Percentiles rank a stretch among this genome's conserved stretches.
phyloP scores from a whole-genome alignment of 2,329 filamentous ascomycete species.

The Periconia digitata region DNA sequence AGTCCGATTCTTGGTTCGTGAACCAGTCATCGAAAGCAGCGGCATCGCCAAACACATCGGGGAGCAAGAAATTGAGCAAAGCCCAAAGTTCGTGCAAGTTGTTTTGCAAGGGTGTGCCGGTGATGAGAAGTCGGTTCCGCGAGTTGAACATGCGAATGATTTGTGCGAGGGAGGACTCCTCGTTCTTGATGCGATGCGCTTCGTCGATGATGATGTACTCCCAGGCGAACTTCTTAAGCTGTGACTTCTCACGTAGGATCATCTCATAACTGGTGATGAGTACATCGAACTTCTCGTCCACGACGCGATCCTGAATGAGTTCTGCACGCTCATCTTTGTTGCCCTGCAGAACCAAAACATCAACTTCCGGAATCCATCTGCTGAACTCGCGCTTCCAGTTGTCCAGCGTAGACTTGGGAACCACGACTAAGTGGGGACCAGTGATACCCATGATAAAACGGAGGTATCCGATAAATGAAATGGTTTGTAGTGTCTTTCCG shows the following conservation, averaged over 20 bases:
- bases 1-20: conserved; percentile 83
- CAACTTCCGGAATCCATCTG: conserved; percentile 93
- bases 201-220: conserved; percentile 99
- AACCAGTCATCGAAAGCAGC: conserved; percentile 99
- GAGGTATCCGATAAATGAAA: conserved; percentile 92
- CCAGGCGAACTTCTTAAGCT: conserved; percentile 97
- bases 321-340: conserved; percentile 89
- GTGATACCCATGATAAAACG: conserved; percentile 87
- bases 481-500: conserved; percentile 96
- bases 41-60: conserved; percentile 94
- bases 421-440: conserved; percentile 86
- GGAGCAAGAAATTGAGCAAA: conserved; percentile 93
- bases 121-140: conserved; percentile 91
- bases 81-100: conserved; percentile 98
- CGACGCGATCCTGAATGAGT: conserved; percentile 86
- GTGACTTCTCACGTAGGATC: conserved; percentile 92
- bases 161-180: conserved; percentile 93
- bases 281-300: conserved; percentile 94
- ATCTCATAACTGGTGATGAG: conserved; percentile 99
- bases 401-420: conserved; percentile 96
- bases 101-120: conserved; percentile 94
- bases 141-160: conserved; percentile 97
- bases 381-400: conserved; percentile 97
- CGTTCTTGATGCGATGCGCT: conserved; percentile 98
- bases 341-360: conserved; percentile 90